Base-by-base conservation (phyloP, 495 filamentous ascomycete genomes). In the Neohortaea acidophila region DNA sequence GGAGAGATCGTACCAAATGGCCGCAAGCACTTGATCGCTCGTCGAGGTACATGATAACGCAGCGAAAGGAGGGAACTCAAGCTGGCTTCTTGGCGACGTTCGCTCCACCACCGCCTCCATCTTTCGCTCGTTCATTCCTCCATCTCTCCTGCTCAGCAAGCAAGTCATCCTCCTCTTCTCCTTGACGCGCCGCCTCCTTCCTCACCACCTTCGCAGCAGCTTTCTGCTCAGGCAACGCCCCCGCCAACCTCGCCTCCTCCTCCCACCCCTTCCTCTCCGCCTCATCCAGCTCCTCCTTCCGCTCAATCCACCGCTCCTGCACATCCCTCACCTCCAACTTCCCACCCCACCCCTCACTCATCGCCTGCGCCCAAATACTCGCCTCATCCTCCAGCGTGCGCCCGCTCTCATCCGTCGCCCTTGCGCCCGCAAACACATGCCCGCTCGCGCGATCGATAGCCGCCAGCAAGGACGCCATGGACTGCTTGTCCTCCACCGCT, bases 261-360 rank as follows among this genome's bases (percentile, higher is more conserved):
- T 82, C 77, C 63, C 77, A 69, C 45, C 79, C 66, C 53, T 67
- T 67, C 51, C 68, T 56, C 62, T 97, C 89, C 39, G 68, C 52
- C 36, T 81, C 81, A 59, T 97, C 89, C 54, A 81, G 84, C 45
- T 74, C 81, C 10, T 92, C 89, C 53, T 83, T 86, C 22, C 74
- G 63, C 59, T 94, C 85, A 8, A 97, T 53, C 89, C 89, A 97
- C 50, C 89, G 63, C 60, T 97, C 89, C 58, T 97, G 85, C 46
- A 94, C 73, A 59, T 97, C 89, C 32, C 71, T 63, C 2, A 81
- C 71, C 55, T 89, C 82, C 72, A 86, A 75, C 41, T 72, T 65
- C 12, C 77, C 75, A 40, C 75, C 63, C 45, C 40, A 47, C 20
- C 84, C 84, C 44, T 94, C 84, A 15, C 86, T 73, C 68, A 94